These are phyloP conservation scores for Suhomyces chickasaworum DNA, from an alignment of 1,139 yeast species.

Conservation along the genomic window DNA sequence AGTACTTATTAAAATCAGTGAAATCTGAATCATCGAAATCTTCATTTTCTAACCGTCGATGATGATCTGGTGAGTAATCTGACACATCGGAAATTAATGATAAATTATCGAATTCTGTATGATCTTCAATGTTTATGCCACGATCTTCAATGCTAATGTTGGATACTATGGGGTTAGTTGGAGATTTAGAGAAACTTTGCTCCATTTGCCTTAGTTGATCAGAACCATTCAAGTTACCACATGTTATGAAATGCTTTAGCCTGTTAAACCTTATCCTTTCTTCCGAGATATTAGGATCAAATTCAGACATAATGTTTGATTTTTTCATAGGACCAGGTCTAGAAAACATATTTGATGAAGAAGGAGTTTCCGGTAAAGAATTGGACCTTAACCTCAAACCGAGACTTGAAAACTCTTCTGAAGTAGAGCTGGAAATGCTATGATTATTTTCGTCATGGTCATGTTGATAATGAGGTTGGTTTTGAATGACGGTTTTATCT, in stretches of 20 bases:
- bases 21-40: constrained; percentile 17
- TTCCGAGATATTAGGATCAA: constrained; percentile 17
- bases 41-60: constrained; percentile 10
- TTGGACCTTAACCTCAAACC: constrained; percentile 22
- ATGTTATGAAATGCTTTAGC: constrained; percentile 30
- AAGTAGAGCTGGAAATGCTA: constrained; percentile 22
- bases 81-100: constrained; percentile 34
- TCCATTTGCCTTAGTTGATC: constrained; percentile 3
- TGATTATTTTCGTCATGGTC: constrained; percentile 13
- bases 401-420: constrained; percentile 9
- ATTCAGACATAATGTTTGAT: constrained; percentile 6
- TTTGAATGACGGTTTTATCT: not conserved
- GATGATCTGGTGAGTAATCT: constrained; percentile 25
- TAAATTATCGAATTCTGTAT: constrained; percentile 23
- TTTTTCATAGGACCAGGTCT: constrained; percentile 5
- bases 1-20: constrained; percentile 37
- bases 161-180: constrained; percentile 8
- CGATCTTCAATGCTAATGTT: constrained; percentile 3
- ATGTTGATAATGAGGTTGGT: too few species aligned
- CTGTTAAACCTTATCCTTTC: constrained; percentile 25
- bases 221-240: constrained; percentile 14
- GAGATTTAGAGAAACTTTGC: constrained; percentile 9
- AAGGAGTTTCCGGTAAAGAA: constrained; percentile 27
- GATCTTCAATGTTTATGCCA: constrained; percentile 16
- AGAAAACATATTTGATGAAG: constrained; percentile 3